Evolutionary conservation across 805 yeast genomes (phyloP), one percentile per base, ranked within the genome.

Genomic region (Candida andamanensis): DNA sequence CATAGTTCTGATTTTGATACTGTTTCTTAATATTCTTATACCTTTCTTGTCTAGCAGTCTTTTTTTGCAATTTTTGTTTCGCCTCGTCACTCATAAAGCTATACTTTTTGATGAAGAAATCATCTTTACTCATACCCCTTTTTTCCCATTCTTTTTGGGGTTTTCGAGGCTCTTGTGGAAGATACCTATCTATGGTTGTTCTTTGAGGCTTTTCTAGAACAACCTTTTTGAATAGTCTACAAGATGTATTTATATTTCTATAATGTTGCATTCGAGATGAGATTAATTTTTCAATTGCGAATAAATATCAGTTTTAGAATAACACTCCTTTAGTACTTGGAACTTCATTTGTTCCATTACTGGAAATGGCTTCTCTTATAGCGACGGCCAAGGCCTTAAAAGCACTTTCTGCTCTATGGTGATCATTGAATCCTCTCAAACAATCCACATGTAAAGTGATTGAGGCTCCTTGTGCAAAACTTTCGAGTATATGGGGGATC

Each of bases 301-400:
- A 26, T 28, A 9, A 16, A 30, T 15, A 30, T n/a, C n/a, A 21
- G 26, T 25, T 6, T 26, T 53, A 82, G 61, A 80, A 80, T 28
- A 90, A 66, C 8, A 92, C 97, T 33, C 98, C 98, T 63, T 92
- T 92, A 8, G 98, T 92, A 34, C 95, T 81, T 14, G 98, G 98
- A 28, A 92, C 85, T 40, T 92, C 98, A 51, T 86, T 70, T 15
- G 81, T 75, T 19, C 97, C 97, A 19, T 86, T 86, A 44, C 74
- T 69, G 8, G 90, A 70, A 29, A 74, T 78, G 15, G 97, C 90
- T 53, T 87, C 95, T 46, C 77, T 80, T 30, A 92, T 69, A 4
- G 98, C 98, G 14, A 92, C 69, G 0, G 98, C 98, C 42, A 90
- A 65, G 0, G 97, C 96, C 63, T 92, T 92, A 65, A 92, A 92